Percentiles rank a stretch among this genome's conserved stretches.
Evolutionary conservation across 2,329 filamentous ascomycete genomes (phyloP).

Genomic region (Scedosporium boydii): DNA sequence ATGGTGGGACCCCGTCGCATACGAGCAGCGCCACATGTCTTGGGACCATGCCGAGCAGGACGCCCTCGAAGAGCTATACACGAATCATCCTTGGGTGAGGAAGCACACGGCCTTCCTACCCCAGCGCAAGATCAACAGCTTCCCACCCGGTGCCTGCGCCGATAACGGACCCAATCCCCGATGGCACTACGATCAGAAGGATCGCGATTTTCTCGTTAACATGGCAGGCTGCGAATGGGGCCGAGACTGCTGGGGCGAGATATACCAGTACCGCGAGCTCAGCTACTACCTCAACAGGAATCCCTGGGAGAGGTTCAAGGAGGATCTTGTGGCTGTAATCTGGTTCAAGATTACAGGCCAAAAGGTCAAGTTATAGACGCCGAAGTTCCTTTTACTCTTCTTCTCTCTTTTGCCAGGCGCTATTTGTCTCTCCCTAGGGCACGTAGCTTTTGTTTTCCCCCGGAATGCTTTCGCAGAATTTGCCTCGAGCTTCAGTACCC

Average conservation of each 20-base stretch:
- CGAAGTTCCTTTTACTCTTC: neutral
- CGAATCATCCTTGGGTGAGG: constrained; percentile 84
- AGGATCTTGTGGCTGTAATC: constrained; percentile 50
- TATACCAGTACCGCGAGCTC: constrained; percentile 88
- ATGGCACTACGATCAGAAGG: constrained; percentile 78
- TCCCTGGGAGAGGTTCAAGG: constrained; percentile 68
- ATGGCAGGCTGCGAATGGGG: constrained; percentile 99
- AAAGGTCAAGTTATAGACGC: constrained; percentile 43
- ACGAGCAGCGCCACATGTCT: constrained; percentile 97
- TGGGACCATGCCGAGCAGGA: constrained; percentile 99
- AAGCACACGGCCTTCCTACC: constrained; percentile 81
- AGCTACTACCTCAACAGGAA: constrained; percentile 84
- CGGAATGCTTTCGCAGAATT: no score
- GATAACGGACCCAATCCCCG: constrained; percentile 59
- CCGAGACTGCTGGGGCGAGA: constrained; percentile 94
- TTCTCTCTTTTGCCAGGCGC: no score
- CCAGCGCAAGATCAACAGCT: constrained; percentile 89
- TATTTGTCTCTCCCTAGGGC: neutral
- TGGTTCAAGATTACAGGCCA: constrained; percentile 57
- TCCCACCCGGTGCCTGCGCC: constrained; percentile 80
- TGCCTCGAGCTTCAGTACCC: no score
- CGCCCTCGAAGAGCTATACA: constrained; percentile 85
- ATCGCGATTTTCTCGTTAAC: constrained; percentile 90
- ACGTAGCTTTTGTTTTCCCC: neutral
- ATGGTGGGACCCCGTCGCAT: constrained; percentile 97